Percentiles rank a stretch among this genome's conserved stretches.
Evolutionary conservation across 345 rosid genomes (phyloP).

Genomic region (Carallia pectinifolia): DNA sequence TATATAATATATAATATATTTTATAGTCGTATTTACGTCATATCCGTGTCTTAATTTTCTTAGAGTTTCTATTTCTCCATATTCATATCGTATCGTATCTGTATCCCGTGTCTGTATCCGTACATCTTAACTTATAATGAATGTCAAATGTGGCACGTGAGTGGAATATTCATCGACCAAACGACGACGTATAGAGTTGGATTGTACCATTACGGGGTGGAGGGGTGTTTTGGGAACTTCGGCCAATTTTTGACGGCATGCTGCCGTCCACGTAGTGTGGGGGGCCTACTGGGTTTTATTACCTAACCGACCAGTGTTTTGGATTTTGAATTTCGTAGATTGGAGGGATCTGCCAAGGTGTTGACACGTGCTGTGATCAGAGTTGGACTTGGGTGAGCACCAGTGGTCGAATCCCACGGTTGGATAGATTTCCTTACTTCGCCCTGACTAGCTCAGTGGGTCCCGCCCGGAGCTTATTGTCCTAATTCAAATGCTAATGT

Average conservation of each 20-base stretch:
- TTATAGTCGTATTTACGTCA: too few relatives aligned
- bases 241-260: not conserved
- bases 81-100: too few relatives aligned
- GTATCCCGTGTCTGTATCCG: too few relatives aligned
- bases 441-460: not conserved
- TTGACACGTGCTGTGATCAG: conserved; percentile 9
- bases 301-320: not conserved
- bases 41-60: too few relatives aligned
- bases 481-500: too few relatives aligned
- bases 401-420: conserved; percentile 6
- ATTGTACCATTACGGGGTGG: not conserved
- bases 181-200: conserved; percentile 1
- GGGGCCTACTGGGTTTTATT: conserved; percentile 5
- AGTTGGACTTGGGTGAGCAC: not conserved
- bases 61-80: too few relatives aligned
- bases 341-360: conserved; percentile 13
- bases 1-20: too few relatives aligned
- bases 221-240: not conserved
- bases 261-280: not conserved
- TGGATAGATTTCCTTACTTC: not conserved
- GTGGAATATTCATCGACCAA: not conserved
- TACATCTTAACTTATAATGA: too few relatives aligned
- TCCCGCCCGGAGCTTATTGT: conserved; percentile 4
- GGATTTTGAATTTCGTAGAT: conserved; percentile 25
- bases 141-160: not conserved